Evolutionary conservation across 2,329 filamentous ascomycete species (phyloP).

Genomic region (Fusarium decemcellulare): DNA sequence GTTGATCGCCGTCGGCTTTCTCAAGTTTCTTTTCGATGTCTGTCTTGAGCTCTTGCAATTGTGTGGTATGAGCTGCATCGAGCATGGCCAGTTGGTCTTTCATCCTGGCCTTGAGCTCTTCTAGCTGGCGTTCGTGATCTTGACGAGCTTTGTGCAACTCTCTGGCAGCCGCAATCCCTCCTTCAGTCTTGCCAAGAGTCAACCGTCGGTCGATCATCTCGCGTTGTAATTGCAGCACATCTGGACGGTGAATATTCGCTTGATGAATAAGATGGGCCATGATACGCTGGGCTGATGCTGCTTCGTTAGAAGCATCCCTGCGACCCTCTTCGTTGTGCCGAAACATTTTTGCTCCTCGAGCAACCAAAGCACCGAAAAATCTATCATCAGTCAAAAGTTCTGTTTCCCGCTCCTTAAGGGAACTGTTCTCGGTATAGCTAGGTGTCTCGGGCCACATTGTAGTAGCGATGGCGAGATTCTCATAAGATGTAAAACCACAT

Average conservation of each 20-base stretch:
- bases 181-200: neutral
- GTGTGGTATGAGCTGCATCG: neutral
- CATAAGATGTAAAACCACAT: neutral
- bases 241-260: neutral
- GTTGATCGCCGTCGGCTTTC: neutral
- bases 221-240: neutral
- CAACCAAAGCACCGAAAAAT: neutral
- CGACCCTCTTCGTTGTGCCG: neutral
- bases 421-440: too few species aligned
- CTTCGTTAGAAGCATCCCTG: neutral
- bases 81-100: neutral
- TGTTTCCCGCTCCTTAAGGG: neutral
- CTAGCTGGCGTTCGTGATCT: neutral
- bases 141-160: neutral
- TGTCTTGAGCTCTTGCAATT: neutral
- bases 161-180: neutral
- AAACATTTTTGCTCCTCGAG: neutral
- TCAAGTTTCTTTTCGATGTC: conserved; percentile 8
- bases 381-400: neutral
- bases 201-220: conserved; percentile 7
- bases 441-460: conserved; percentile 29
- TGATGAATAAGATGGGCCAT: neutral
- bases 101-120: neutral
- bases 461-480: conserved; percentile 18
- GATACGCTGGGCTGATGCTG: neutral